Evolutionary conservation across 192 early-diverging fungal species (phyloP).

Genomic region (Backusella parvicylindrica): DNA sequence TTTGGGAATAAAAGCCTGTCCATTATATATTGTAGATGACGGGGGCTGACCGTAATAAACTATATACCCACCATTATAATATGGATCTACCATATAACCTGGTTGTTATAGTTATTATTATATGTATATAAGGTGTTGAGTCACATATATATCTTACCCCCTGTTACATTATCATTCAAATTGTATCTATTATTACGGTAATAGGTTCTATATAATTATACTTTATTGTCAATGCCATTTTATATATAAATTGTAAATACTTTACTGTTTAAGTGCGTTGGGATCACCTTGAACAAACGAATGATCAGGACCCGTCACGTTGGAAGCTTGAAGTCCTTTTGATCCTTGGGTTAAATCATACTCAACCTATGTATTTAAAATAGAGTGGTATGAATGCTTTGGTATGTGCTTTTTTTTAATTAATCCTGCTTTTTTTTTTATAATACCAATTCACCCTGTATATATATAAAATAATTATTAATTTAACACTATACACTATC

Average conservation of each 20-base stretch:
- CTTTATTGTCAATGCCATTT: too few relatives aligned
- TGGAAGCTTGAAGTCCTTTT: conserved; percentile 81
- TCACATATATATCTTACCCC: not conserved
- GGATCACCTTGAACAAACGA: conserved; percentile 75
- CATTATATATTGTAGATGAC: not conserved
- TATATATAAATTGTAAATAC: not conserved
- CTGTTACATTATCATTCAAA: not conserved
- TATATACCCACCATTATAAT: not conserved
- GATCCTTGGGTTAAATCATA: conserved; percentile 67
- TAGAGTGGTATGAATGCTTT: not conserved
- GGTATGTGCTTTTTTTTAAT: not conserved
- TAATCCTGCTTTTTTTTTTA: not conserved
- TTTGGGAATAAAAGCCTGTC: not conserved
- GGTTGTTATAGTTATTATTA: not conserved
- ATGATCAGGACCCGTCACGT: conserved; percentile 76
- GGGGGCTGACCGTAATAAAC: not conserved
- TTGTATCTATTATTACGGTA: not conserved
- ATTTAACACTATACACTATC: not conserved
- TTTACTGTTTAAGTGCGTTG: conserved; percentile 25
- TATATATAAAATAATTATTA: not conserved
- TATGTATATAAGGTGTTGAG: not conserved
- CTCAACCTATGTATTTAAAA: conserved; percentile 50
- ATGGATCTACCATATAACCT: not conserved
- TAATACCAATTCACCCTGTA: not conserved
- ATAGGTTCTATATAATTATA: not conserved